A percentile compares a stretch with the other conserved stretches of the same genome.
Conservation (phyloP, 1,284 basidiomycete genomes). For the Apiotrichum laibachii region DNA sequence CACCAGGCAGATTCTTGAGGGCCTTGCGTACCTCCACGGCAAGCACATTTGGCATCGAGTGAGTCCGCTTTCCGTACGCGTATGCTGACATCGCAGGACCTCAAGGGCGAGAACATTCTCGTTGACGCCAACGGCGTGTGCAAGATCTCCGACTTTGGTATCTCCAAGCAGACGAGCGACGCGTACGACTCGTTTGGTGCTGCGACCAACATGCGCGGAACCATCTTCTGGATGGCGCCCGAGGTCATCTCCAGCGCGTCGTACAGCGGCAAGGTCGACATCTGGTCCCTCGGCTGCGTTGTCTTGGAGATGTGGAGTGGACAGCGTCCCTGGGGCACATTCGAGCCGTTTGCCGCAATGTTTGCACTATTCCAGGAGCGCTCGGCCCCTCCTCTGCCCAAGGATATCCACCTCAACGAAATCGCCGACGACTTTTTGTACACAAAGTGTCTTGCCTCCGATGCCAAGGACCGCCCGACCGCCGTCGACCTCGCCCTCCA, state of each 20-base stretch:
- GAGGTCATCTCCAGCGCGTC: constrained; percentile 69
- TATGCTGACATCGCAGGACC: constrained; percentile 60
- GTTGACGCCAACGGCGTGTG: constrained; percentile 89
- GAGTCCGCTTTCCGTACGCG: constrained; percentile 28
- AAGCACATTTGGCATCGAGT: constrained; percentile 90
- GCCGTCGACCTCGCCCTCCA: constrained; percentile 79
- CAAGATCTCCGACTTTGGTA: constrained; percentile 94
- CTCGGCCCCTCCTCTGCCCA: constrained; percentile 83
- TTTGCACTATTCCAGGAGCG: constrained; percentile 67
- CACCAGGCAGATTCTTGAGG: constrained; percentile 84
- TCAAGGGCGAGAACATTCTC: constrained; percentile 98
- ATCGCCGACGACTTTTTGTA: constrained; percentile 82
- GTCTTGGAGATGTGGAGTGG: constrained; percentile 98
- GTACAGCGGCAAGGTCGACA: constrained; percentile 95
- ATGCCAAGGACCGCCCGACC: constrained; percentile 80
- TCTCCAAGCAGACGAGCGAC: constrained; percentile 74
- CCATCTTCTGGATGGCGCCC: constrained; percentile 99
- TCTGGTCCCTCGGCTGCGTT: constrained; percentile 97
- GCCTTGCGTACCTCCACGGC: constrained; percentile 88
- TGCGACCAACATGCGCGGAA: constrained; percentile 90
- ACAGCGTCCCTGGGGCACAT: constrained; percentile 84
- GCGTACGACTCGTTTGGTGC: constrained; percentile 72
- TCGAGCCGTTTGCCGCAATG: constrained; percentile 88
- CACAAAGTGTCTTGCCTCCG: constrained; percentile 83
- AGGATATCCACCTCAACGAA: constrained; percentile 69